phyloP scores from a whole-genome alignment of 2,329 filamentous ascomycete species.

The Pseudopyrenochaeta lycopersici region DNA sequence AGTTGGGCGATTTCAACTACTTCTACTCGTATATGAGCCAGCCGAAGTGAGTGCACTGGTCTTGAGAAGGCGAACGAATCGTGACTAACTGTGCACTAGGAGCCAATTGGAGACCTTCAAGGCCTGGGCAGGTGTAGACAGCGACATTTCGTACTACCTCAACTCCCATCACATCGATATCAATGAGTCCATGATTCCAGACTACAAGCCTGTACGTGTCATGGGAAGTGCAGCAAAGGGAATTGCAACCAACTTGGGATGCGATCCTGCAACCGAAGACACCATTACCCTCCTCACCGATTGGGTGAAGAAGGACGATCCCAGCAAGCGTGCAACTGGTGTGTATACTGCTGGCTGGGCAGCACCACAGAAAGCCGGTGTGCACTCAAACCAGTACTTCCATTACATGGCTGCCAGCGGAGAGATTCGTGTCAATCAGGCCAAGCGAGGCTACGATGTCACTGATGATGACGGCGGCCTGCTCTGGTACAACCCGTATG shows the following conservation, averaged over 20 bases:
- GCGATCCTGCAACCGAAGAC: slow-evolving; percentile 83
- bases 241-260: slow-evolving; percentile 80
- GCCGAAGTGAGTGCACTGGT: slow-evolving; percentile 57
- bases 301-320: slow-evolving; percentile 78
- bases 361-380: slow-evolving; percentile 87
- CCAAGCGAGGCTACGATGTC: slow-evolving; percentile 92
- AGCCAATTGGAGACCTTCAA: slow-evolving; percentile 93
- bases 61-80: not conserved
- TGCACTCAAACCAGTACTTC: slow-evolving; percentile 98
- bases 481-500: slow-evolving; percentile 85
- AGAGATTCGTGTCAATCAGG: slow-evolving; percentile 90
- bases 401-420: slow-evolving; percentile 88
- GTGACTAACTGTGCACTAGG: slow-evolving; percentile 78
- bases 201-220: slow-evolving; percentile 80
- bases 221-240: slow-evolving; percentile 81
- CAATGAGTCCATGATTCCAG: slow-evolving; percentile 89
- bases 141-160: slow-evolving; percentile 94
- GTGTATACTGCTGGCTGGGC: slow-evolving; percentile 97
- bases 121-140: slow-evolving; percentile 90
- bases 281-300: slow-evolving; percentile 91
- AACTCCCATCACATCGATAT: slow-evolving; percentile 96
- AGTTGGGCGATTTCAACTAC: slow-evolving; percentile 94
- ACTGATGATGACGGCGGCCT: slow-evolving; percentile 79
- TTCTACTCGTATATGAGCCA: slow-evolving; percentile 98
- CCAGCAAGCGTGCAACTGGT: slow-evolving; percentile 77